A percentile compares a stretch with the other conserved stretches of the same genome.
phyloP scores from a whole-genome alignment of 257 asterid genomes.

The Cinchona pubescens region DNA sequence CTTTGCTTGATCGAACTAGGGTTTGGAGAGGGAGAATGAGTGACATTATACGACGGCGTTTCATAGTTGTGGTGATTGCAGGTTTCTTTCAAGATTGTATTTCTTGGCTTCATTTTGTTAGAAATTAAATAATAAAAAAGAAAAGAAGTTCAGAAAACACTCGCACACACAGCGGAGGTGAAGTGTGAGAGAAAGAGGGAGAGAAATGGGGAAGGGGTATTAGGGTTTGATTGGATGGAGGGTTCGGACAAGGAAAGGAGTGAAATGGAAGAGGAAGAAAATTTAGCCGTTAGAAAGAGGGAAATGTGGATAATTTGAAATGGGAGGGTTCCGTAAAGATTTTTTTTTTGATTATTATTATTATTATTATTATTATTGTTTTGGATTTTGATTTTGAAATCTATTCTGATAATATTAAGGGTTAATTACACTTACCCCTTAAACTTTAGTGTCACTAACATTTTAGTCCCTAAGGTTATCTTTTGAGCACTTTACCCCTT shows the following conservation, averaged over 20 bases:
- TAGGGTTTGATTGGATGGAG: slow-evolving; percentile 6
- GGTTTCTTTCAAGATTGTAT: slow-evolving; percentile 52
- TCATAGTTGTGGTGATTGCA: slow-evolving; percentile 24
- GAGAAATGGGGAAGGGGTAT: background rate
- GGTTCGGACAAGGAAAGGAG: slow-evolving; percentile 24
- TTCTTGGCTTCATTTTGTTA: slow-evolving; percentile 44
- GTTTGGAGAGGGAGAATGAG: slow-evolving; percentile 43
- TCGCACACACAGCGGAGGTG: slow-evolving; percentile 4
- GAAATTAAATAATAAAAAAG: background rate
- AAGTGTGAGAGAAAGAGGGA: background rate
- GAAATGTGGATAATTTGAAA: slow-evolving; percentile 13
- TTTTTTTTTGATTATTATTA: too few species aligned
- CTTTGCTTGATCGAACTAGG: slow-evolving; percentile 35
- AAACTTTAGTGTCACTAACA: too few species aligned
- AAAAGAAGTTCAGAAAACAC: background rate
- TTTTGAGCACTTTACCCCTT: too few species aligned
- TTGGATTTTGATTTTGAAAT: too few species aligned
- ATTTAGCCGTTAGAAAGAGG: slow-evolving; percentile 29
- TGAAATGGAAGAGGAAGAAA: slow-evolving; percentile 16
- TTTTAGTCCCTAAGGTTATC: too few species aligned
- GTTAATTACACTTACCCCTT: too few species aligned
- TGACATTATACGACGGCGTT: background rate
- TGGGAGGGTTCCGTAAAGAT: background rate
- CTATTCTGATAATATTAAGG: too few species aligned
- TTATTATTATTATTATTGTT: too few species aligned